phyloP scores from a whole-genome alignment of 495 filamentous ascomycete genomes.

The Jackrogersella minutella region DNA sequence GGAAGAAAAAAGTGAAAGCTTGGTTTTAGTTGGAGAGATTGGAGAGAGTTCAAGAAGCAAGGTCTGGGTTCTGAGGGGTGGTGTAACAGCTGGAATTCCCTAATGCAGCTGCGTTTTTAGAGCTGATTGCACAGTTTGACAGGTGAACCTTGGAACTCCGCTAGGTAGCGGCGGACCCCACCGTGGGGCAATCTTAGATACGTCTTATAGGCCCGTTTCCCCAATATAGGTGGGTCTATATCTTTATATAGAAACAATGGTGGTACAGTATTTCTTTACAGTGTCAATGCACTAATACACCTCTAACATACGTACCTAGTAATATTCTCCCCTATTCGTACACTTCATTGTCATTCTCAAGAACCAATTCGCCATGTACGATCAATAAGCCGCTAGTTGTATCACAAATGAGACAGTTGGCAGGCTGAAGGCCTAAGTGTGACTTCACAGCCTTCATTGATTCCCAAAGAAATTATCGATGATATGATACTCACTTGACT shows the following conservation, averaged over 20 bases:
- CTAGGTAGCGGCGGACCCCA: constrained; percentile 19
- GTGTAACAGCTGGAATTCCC: constrained; percentile 32
- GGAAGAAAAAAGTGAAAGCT: not conserved
- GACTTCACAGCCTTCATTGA: constrained; percentile 33
- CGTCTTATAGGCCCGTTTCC: too few relatives aligned
- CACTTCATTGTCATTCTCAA: not conserved
- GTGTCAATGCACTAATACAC: constrained; percentile 1
- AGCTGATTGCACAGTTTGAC: constrained; percentile 15
- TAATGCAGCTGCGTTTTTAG: constrained; percentile 23
- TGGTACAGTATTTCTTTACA: constrained; percentile 21
- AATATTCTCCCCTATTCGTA: constrained; percentile 16
- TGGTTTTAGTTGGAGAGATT: not conserved
- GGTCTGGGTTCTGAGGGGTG: constrained; percentile 6
- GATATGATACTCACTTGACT: constrained; percentile 22
- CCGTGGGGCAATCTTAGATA: constrained; percentile 39
- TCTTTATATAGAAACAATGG: constrained; percentile 38
- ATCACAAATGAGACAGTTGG: not conserved
- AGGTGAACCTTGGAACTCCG: not conserved
- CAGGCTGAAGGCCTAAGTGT: constrained; percentile 6
- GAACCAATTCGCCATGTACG: not conserved
- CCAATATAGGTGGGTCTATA: too few relatives aligned
- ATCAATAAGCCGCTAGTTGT: not conserved
- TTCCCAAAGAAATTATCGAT: constrained; percentile 21
- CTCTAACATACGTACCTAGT: too few relatives aligned
- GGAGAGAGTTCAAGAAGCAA: not conserved